Evolutionary conservation across 176 grass and related monocot genomes (phyloP).

Genomic region (Saccharum officinarum): DNA sequence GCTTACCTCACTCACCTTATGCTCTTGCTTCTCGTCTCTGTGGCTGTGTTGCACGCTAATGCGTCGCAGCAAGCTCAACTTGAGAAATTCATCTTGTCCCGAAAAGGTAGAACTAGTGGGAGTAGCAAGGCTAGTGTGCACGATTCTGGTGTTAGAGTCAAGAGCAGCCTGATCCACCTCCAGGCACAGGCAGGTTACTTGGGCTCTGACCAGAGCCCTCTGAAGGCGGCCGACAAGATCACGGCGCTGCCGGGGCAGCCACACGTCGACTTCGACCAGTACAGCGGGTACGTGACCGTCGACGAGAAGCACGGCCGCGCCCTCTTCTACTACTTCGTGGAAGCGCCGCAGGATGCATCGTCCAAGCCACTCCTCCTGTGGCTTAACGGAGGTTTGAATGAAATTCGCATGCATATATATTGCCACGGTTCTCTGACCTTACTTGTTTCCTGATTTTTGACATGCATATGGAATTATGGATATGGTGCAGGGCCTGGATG

Average conservation of each 20-base stretch:
- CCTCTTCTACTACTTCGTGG: slow-evolving; percentile 67
- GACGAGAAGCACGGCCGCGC: slow-evolving; percentile 42
- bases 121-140: not conserved
- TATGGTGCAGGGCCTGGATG: slow-evolving; percentile 56
- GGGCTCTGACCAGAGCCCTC: slow-evolving; percentile 5
- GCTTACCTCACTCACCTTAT: not conserved
- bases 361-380: slow-evolving; percentile 58
- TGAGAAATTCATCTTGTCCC: slow-evolving; percentile 1
- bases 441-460: not conserved
- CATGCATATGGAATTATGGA: not conserved
- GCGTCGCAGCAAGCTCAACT: slow-evolving; percentile 3
- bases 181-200: not conserved
- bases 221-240: slow-evolving; percentile 50
- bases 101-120: not conserved
- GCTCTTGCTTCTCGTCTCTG: not conserved
- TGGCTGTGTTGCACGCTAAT: not conserved
- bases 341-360: slow-evolving; percentile 19
- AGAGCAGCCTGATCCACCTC: not conserved
- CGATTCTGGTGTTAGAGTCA: not conserved
- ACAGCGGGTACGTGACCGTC: slow-evolving; percentile 55
- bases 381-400: slow-evolving; percentile 59
- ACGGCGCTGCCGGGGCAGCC: slow-evolving; percentile 50
- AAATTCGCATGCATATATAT: not conserved
- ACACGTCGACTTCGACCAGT: slow-evolving; percentile 46
- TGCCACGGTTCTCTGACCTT: too few species aligned